These are phyloP conservation scores for Prunella vulgaris DNA, from an alignment of 257 asterid species.

Conservation along the genomic window DNA sequence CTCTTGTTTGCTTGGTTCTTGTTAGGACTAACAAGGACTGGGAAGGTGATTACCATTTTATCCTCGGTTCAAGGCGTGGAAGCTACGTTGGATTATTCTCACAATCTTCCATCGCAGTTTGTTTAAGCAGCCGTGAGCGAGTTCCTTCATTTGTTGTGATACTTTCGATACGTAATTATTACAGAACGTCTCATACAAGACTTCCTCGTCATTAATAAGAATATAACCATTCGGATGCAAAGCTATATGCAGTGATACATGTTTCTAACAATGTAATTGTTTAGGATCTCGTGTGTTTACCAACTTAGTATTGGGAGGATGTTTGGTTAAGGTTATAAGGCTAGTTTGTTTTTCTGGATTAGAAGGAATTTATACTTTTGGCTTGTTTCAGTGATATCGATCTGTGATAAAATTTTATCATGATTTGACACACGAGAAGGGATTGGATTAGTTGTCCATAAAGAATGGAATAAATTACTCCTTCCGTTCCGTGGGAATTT, in stretches of 20 bases:
- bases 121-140: not conserved
- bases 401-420: too few relatives aligned
- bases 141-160: not conserved
- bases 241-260: not conserved
- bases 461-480: too few relatives aligned
- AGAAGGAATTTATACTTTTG: too few relatives aligned
- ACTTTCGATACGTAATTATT: too few relatives aligned
- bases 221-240: too few relatives aligned
- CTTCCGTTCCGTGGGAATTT: too few relatives aligned
- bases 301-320: not conserved
- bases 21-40: not conserved
- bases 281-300: not conserved
- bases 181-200: not conserved
- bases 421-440: too few relatives aligned
- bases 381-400: too few relatives aligned
- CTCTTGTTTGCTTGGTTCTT: not conserved
- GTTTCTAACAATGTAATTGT: not conserved
- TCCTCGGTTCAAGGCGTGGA: too few relatives aligned
- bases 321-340: too few relatives aligned
- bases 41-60: not conserved
- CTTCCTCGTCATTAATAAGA: not conserved
- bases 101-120: not conserved
- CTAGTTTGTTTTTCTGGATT: too few relatives aligned
- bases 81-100: not conserved
- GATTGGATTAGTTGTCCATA: too few relatives aligned